Percentiles rank a stretch among this genome's conserved stretches.
Conservation (phyloP, 2,329 filamentous ascomycete genomes). For the Botrytis fabae region DNA sequence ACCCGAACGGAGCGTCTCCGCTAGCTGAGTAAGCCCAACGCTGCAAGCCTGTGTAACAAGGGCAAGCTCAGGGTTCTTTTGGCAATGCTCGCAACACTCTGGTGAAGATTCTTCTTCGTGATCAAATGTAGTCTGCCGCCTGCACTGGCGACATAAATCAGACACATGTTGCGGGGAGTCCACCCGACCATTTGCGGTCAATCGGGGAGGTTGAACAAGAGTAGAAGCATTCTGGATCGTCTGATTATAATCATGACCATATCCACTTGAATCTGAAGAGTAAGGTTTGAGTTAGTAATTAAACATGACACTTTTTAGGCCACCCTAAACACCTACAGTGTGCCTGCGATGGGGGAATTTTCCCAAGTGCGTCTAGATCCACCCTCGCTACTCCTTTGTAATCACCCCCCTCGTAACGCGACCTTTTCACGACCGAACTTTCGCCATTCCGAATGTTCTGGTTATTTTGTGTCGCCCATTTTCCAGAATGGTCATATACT, state of each 20-base stretch:
- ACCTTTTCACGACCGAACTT: constrained; percentile 30
- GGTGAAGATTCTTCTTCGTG: constrained; percentile 24
- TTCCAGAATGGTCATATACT: constrained; percentile 23
- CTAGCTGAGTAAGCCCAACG: constrained; percentile 36
- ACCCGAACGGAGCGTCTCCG: constrained; percentile 35
- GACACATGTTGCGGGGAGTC: constrained; percentile 25
- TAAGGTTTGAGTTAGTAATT: constrained; percentile 26
- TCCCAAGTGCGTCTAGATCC: constrained; percentile 27
- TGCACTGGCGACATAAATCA: constrained; percentile 34
- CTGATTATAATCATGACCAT: constrained; percentile 26
- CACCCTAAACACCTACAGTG: constrained; percentile 28
- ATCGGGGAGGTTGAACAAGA: constrained; percentile 14
- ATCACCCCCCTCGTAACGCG: constrained; percentile 33
- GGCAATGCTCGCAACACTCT: constrained; percentile 33
- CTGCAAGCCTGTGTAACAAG: constrained; percentile 33
- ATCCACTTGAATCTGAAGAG: constrained; percentile 27
- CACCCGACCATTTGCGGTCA: constrained; percentile 9
- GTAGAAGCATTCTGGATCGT: constrained; percentile 24
- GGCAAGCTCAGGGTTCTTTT: constrained; percentile 32
- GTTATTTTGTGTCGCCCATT: constrained; percentile 23
- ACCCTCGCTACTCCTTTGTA: constrained; percentile 28
- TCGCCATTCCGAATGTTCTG: constrained; percentile 28
- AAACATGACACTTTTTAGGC: constrained; percentile 4
- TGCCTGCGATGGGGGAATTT: constrained; percentile 25
- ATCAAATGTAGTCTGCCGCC: constrained; percentile 28